Conservation (phyloP, 768 basidiomycete genomes). For the Suillus decipiens region DNA sequence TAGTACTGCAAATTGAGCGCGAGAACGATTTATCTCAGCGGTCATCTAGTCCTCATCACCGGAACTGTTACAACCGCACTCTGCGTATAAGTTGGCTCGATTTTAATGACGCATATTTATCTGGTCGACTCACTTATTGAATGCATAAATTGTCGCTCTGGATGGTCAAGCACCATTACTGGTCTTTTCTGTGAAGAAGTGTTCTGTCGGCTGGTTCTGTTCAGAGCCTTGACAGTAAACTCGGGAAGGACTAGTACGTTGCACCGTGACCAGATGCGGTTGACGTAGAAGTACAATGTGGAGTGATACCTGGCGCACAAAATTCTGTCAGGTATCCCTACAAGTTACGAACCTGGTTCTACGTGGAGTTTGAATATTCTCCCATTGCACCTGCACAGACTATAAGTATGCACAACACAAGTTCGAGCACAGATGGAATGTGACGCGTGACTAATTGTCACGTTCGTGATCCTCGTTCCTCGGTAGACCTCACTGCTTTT, state of each 20-base stretch:
- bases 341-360: neutral
- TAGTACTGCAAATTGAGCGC: neutral
- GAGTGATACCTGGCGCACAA: neutral
- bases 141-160: neutral
- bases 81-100: neutral
- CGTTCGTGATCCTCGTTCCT: slow-evolving; percentile 22
- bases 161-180: neutral
- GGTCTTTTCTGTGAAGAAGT: neutral
- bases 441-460: slow-evolving; percentile 19
- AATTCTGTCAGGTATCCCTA: neutral
- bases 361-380: neutral
- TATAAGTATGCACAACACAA: neutral
- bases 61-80: neutral
- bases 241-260: neutral
- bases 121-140: neutral
- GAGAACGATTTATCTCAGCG: neutral
- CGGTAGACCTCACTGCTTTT: slow-evolving; percentile 11
- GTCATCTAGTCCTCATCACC: neutral
- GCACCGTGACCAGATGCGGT: neutral
- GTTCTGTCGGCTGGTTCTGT: neutral
- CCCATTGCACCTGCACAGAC: neutral
- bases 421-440: slow-evolving; percentile 14
- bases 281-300: neutral
- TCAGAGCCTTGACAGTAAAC: neutral
- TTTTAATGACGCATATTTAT: neutral